Conservation (phyloP, 139 green algal genomes). For the Tetradesmus lagerheimii region DNA sequence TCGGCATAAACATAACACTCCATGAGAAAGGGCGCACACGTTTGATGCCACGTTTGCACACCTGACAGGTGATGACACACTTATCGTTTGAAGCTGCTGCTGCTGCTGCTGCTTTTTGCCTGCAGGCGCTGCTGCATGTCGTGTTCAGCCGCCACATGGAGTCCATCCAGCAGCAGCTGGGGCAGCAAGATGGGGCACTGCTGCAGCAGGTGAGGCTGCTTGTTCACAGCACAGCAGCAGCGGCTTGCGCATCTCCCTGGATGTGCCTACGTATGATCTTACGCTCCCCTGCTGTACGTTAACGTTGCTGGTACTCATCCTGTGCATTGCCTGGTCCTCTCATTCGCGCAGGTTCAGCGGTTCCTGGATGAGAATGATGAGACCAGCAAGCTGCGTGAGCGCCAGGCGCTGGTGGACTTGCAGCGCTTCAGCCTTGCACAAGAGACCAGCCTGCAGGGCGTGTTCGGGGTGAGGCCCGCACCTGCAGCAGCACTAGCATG, state of each 20-base stretch:
- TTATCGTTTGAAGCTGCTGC: too few species aligned
- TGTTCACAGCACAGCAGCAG: background rate
- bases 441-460: conserved; percentile 52
- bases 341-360: background rate
- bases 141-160: conserved; percentile 40
- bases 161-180: background rate
- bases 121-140: conserved; percentile 53
- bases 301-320: too few species aligned
- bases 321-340: too few species aligned
- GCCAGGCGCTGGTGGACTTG: conserved; percentile 54
- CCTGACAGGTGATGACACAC: too few species aligned
- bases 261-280: too few species aligned
- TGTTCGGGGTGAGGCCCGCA: conserved; percentile 53
- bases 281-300: too few species aligned
- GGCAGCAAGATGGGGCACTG: background rate
- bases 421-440: conserved; percentile 36
- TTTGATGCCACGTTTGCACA: too few species aligned
- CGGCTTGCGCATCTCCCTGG: too few species aligned
- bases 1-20: too few species aligned
- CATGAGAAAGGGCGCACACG: too few species aligned
- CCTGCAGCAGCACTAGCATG: too few species aligned
- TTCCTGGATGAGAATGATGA: conserved; percentile 65
- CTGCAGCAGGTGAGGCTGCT: conserved; percentile 24
- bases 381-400: conserved; percentile 39
- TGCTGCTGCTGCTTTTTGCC: background rate